phyloP scores from a whole-genome alignment of 176 grass and related monocot species.

The bread wheat (Triticum aestivum) region DNA sequence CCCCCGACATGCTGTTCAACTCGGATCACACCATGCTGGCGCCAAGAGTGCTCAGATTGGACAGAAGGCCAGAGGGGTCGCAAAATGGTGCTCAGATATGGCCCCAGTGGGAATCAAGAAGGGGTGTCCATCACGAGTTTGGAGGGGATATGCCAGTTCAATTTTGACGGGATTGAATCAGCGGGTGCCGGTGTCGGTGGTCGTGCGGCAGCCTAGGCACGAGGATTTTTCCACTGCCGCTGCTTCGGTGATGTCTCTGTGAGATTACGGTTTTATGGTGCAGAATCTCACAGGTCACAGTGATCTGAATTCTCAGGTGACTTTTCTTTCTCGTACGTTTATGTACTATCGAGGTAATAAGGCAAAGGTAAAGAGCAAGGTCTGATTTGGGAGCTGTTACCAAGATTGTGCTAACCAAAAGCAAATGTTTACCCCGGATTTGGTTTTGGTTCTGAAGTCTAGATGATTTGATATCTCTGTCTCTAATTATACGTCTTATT shows the following conservation, averaged over 20 bases:
- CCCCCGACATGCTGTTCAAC: constrained; percentile 36
- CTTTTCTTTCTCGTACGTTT: no score
- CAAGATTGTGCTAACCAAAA: no score
- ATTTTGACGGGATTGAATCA: background rate
- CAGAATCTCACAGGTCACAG: constrained; percentile 11
- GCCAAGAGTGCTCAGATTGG: constrained; percentile 20
- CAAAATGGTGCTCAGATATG: background rate
- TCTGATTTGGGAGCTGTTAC: no score
- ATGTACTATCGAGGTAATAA: no score
- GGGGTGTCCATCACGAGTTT: background rate
- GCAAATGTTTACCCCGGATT: no score
- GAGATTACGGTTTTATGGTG: constrained; percentile 2
- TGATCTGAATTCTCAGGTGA: constrained; percentile 24
- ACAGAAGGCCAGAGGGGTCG: background rate
- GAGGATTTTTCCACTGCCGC: constrained; percentile 4
- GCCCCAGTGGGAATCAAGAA: background rate
- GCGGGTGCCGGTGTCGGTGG: background rate
- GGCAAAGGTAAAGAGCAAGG: no score
- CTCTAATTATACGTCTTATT: no score
- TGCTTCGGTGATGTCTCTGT: background rate
- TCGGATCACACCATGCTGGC: constrained; percentile 61
- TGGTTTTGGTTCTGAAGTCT: no score
- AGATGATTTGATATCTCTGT: no score
- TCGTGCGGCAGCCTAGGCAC: background rate
- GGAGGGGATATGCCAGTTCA: constrained; percentile 13